Evolutionary conservation across 495 filamentous ascomycete genomes (phyloP), one percentile per base, ranked within the genome.

Genomic region (Rostrohypoxylon terebratum): DNA sequence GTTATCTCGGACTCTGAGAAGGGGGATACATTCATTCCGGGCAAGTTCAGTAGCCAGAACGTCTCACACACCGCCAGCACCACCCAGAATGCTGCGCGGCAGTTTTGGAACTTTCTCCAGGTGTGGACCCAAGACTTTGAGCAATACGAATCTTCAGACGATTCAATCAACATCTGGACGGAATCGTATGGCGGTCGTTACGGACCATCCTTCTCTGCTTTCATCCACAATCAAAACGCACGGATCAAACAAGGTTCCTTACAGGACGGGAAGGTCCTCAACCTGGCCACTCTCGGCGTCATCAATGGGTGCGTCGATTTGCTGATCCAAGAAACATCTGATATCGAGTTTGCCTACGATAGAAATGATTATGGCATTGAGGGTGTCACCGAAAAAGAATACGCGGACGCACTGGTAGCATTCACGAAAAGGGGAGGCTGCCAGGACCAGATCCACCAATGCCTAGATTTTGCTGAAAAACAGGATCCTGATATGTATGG

Each of bases 291-390:
- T 23, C 76, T 90, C 7, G 82, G 86, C 6, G 85, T 90, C 36
- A 70, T 91, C 48, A 96, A 94, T 75, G 92, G 90, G n/a, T 92
- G 90, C 71, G 84, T 94, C 28, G 92, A 95, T 78, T 80, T 88
- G 40, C 71, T 86, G n/a, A 83, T 87, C 1, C 91, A 94, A 80
- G 84, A 81, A 16, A 84, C 86, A 4, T 85, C 78, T 18, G 92
- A 90, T 67, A 86, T 89, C 0, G 79, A 86, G 5, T 88, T 90
- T 72, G 91, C 90, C 16, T 86, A 87, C 66, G 88, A 90, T 80
- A 94, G 10, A 33, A 63, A 94, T 72, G 90, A 91, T 4, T 95
- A 93, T 71, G 87, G 85, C n/a, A 87, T 94, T 36, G 71, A 87
- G 42, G 81, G 88, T 0, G 87, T 92, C 77, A 82, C 63, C 72